Percentiles rank a stretch among this genome's conserved stretches.
These are phyloP conservation scores for Penicillium concentricum DNA, from an alignment of 2,329 filamentous ascomycete genomes.

Conservation along the genomic window DNA sequence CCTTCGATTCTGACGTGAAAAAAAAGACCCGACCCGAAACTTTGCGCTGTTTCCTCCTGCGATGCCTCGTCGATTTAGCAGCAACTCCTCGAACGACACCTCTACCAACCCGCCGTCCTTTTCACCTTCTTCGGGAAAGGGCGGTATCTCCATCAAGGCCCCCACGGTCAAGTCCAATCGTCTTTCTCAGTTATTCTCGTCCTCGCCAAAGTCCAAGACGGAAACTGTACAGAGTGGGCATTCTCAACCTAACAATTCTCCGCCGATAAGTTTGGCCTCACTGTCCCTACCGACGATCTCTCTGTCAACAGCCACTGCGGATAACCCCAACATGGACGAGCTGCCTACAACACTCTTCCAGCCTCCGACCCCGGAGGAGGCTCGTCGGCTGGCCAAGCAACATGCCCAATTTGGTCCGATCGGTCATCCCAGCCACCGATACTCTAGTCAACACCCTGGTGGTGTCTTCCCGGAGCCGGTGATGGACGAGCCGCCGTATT, in stretches of 20 bases:
- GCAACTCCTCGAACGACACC: conserved; percentile 56
- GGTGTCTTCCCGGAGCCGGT: conserved; percentile 76
- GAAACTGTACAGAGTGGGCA: conserved; percentile 57
- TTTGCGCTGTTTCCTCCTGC: conserved; percentile 38
- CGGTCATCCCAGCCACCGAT: conserved; percentile 75
- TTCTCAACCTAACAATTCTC: conserved; percentile 51
- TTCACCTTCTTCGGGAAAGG: conserved; percentile 56
- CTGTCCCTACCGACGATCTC: conserved; percentile 87
- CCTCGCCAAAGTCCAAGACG: conserved; percentile 72
- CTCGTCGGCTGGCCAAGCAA: conserved; percentile 69
- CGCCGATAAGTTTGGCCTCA: conserved; percentile 68
- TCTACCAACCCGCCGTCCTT: conserved; percentile 50
- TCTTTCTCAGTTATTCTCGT: conserved; percentile 79
- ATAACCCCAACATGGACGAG: conserved; percentile 71
- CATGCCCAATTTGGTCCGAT: conserved; percentile 93
- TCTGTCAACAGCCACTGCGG: conserved; percentile 78
- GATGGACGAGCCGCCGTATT: conserved; percentile 95
- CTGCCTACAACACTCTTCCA: conserved; percentile 79
- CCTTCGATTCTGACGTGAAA: conserved; percentile 11
- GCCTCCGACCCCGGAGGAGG: conserved; percentile 81
- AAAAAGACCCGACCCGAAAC: conserved; percentile 6
- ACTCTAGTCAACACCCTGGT: conserved; percentile 84
- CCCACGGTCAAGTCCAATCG: conserved; percentile 67
- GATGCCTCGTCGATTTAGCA: conserved; percentile 64
- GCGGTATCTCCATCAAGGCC: conserved; percentile 48